Evolutionary conservation across 345 rosid genomes (phyloP).

Genomic region (Euclidium syriacum): DNA sequence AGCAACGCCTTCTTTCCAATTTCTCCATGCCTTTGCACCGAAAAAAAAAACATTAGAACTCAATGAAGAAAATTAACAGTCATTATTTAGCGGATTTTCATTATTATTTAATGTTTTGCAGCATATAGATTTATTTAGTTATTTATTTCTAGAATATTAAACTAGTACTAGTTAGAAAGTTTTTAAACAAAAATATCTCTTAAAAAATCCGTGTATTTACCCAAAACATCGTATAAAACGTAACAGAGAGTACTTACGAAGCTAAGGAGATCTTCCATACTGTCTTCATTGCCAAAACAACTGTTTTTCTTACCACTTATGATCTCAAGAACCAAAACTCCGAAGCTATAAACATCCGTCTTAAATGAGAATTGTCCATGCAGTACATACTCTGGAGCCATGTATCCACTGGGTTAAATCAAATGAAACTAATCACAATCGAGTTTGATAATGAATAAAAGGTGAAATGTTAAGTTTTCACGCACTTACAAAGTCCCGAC

Average conservation of each 20-base stretch:
- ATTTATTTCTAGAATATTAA: no score
- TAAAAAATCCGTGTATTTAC: no score
- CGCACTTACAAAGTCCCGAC: constrained; percentile 44
- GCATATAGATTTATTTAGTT: no score
- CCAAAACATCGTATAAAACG: no score
- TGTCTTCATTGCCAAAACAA: constrained; percentile 12
- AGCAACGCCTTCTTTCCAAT: constrained; percentile 42
- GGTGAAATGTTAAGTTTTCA: background rate
- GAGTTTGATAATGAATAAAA: background rate
- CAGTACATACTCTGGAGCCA: constrained; percentile 55
- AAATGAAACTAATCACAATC: background rate
- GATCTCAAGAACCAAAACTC: constrained; percentile 54
- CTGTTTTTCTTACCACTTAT: constrained; percentile 40
- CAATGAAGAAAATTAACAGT: background rate
- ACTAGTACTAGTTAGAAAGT: no score
- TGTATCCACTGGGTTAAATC: constrained; percentile 40
- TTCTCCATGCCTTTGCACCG: constrained; percentile 52
- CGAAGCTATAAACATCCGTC: constrained; percentile 57
- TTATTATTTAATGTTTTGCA: no score
- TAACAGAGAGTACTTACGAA: no score
- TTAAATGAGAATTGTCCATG: constrained; percentile 46
- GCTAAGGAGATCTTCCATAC: constrained; percentile 33
- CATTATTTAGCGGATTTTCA: no score
- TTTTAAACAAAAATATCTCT: no score
- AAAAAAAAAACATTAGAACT: constrained; percentile 7